phyloP scores from a whole-genome alignment of 2,329 filamentous ascomycete genomes.

The Colletotrichum ledebouriae region DNA sequence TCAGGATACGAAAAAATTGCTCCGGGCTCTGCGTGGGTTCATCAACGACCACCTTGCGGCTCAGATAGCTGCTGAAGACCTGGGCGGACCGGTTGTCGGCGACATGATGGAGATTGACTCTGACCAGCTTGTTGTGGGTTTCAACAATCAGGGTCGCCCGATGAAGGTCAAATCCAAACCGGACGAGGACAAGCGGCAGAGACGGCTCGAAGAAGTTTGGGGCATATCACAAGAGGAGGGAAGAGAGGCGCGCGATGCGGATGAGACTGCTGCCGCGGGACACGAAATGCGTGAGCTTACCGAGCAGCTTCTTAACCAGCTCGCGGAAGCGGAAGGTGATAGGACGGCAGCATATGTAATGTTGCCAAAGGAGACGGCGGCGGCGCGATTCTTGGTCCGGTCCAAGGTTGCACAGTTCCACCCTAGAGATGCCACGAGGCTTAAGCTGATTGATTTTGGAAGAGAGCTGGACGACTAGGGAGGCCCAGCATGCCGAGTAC shows the following conservation, averaged over 20 bases:
- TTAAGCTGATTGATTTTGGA: conserved; percentile 74
- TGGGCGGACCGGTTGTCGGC: conserved; percentile 86
- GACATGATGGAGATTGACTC: conserved; percentile 75
- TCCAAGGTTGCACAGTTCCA: conserved; percentile 77
- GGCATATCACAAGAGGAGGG: conserved; percentile 49
- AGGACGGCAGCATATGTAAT: conserved; percentile 70
- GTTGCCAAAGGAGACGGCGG: conserved; percentile 71
- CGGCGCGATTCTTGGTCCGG: conserved; percentile 73
- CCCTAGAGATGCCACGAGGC: conserved; percentile 70
- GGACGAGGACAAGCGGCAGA: conserved; percentile 66
- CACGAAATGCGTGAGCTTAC: conserved; percentile 71
- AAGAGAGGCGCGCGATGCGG: conserved; percentile 49
- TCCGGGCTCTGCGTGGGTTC: conserved; percentile 76
- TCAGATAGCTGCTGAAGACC: conserved; percentile 85
- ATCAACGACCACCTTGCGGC: conserved; percentile 77
- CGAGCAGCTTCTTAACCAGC: conserved; percentile 71
- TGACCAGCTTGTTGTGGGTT: conserved; percentile 71
- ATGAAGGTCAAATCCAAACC: conserved; percentile 61
- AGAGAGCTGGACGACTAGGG: conserved; percentile 69
- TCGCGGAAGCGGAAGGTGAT: conserved; percentile 67
- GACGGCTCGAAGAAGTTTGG: conserved; percentile 76
- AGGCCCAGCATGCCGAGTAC: conserved; percentile 30
- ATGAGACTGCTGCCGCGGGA: conserved; percentile 65
- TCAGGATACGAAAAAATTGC: conserved; percentile 70
- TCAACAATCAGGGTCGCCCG: conserved; percentile 70